Percentiles rank a stretch among this genome's conserved stretches.
Evolutionary conservation across 2,329 filamentous ascomycete species (phyloP).

Genomic region (Cladophialophora bantiana): DNA sequence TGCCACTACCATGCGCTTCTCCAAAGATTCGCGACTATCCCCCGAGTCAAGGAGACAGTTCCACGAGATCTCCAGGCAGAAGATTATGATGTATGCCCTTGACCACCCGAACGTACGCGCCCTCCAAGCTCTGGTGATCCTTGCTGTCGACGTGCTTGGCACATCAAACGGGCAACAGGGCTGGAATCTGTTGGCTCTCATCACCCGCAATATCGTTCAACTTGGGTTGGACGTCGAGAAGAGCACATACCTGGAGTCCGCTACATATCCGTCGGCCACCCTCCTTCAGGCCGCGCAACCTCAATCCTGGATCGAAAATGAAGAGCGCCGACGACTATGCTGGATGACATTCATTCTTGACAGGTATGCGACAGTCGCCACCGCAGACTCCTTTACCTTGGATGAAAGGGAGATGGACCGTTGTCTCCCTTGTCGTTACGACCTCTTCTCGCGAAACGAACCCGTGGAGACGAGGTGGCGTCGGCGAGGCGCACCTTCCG

Average conservation of each 20-base stretch:
- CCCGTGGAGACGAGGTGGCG: slow-evolving; percentile 88
- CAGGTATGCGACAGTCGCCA: slow-evolving; percentile 87
- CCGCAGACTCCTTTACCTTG: slow-evolving; percentile 88
- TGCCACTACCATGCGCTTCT: slow-evolving; percentile 84
- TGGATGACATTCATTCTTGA: slow-evolving; percentile 96
- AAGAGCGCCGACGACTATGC: slow-evolving; percentile 81
- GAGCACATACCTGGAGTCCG: slow-evolving; percentile 78
- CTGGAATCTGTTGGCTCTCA: slow-evolving; percentile 89
- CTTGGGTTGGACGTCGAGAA: slow-evolving; percentile 83
- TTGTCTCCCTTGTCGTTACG: slow-evolving; percentile 83
- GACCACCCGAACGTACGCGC: slow-evolving; percentile 89
- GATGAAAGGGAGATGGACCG: slow-evolving; percentile 90
- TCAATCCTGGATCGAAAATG: slow-evolving; percentile 86
- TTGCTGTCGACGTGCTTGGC: slow-evolving; percentile 84
- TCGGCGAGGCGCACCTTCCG: slow-evolving; percentile 47
- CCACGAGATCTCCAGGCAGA: slow-evolving; percentile 81
- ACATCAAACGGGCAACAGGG: slow-evolving; percentile 88
- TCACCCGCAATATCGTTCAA: slow-evolving; percentile 86
- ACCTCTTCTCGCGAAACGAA: slow-evolving; percentile 82
- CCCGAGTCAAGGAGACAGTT: slow-evolving; percentile 76
- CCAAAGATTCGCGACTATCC: slow-evolving; percentile 75
- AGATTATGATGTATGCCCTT: slow-evolving; percentile 83
- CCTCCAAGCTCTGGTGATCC: slow-evolving; percentile 83
- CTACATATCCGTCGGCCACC: slow-evolving; percentile 80
- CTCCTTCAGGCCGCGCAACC: slow-evolving; percentile 82